Base-by-base conservation (phyloP, 1,139 yeast species). In the Petasospora fabianii region DNA sequence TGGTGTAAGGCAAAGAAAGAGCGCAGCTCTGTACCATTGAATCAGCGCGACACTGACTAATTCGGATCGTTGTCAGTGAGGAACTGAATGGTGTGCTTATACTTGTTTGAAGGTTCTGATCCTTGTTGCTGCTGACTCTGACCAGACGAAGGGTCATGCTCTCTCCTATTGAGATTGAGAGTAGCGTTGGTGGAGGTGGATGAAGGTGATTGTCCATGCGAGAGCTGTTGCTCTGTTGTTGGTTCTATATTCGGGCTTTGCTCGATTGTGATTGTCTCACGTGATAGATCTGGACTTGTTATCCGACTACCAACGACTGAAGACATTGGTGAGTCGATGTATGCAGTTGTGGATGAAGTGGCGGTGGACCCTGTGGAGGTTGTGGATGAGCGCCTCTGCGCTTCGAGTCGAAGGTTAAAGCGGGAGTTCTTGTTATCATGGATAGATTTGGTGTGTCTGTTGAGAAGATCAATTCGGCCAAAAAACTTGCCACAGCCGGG, bases 401-500 rank as follows among this genome's bases (percentile, higher is more conserved):
- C 37, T 13, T 40, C 38, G 10, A 43, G 34, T 43, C 59, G 66
- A 26, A 31, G 39, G 50, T 71, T 71, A 51, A 70, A 71, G 26
- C 75, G 56, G 20, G 73, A 68, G 26, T 57, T 53, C 26, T 48
- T 51, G 48, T 71, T 74, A 29, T 65, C 65, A 52, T 78, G 84
- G 27, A 76, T 80, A 43, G 75, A 62, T 40, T 66, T 65, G 18
- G 64, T 59, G 50, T 78, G 84, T 42, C 84, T 64, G 36, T 68
- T 71, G 41, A 75, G 62, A 11, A 81, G 71, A 55, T 79, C 84
- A 43, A 72, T 69, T 51, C 88, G 81, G 48, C 80, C 80, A 58
- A 88, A 90, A 2, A 81, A 70, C 53, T 79, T 84, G 1, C 58
- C 53, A 58, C 98, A 92, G 7, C 71, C 77, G 16, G 69, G 76